phyloP scores from a whole-genome alignment of 441 rosid species.

The Euphorbia neoarborescens region DNA sequence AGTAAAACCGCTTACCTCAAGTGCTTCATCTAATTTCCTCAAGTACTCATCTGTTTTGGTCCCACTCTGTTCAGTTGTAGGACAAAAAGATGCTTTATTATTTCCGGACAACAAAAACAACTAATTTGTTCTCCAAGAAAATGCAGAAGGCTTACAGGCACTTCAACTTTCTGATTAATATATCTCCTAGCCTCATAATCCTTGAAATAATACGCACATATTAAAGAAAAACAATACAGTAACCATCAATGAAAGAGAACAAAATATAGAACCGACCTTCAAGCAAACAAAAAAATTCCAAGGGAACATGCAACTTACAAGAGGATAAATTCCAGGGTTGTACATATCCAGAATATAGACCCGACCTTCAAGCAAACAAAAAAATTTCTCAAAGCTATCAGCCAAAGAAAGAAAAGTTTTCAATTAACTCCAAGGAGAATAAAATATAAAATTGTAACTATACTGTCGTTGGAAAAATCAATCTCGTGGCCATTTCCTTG shows the following conservation, averaged over 20 bases:
- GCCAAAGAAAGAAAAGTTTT: constrained; percentile 17
- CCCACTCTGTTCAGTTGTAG: constrained; percentile 52
- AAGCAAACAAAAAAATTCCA: too few species aligned
- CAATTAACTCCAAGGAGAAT: constrained; percentile 8
- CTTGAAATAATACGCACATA: constrained; percentile 28
- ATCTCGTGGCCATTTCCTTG: constrained; percentile 96
- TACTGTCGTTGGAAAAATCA: constrained; percentile 74
- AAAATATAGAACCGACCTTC: too few species aligned
- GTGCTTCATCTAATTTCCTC: constrained; percentile 69
- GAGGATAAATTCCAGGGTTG: constrained; percentile 82
- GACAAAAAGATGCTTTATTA: constrained; percentile 8
- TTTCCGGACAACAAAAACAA: constrained; percentile 12
- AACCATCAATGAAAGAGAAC: neutral
- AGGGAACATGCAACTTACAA: constrained; percentile 44
- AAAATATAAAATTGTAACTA: constrained; percentile 16
- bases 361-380: constrained; percentile 43
- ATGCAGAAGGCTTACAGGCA: constrained; percentile 38
- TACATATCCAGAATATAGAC: constrained; percentile 82
- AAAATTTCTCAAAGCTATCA: constrained; percentile 9
- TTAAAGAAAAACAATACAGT: neutral
- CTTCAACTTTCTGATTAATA: constrained; percentile 75
- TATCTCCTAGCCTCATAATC: constrained; percentile 66
- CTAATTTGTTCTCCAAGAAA: constrained; percentile 8
- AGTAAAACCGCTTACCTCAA: constrained; percentile 43
- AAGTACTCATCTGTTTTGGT: constrained; percentile 66